Base-by-base conservation (phyloP, 78 protist genomes). In the Carpediemonas membranifera region DNA sequence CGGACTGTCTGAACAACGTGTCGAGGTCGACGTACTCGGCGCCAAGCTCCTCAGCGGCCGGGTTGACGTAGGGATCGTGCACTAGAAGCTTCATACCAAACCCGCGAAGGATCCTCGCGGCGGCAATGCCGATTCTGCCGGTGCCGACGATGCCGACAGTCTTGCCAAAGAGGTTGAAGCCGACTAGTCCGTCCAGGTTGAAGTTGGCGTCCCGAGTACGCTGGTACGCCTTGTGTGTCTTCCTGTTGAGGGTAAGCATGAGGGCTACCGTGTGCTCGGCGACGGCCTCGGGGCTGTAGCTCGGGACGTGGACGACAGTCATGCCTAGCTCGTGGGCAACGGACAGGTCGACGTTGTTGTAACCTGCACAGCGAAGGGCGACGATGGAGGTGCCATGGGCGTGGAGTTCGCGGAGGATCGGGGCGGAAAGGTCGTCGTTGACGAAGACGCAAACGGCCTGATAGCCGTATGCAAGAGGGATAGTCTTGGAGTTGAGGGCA, bases 201-300 rank as follows among this genome's bases (percentile, higher is more conserved):
- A 80, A 87, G 58, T 87, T 82, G 51, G 76, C 83, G 21, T 78
- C 83, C 28, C 75, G 73, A 25, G 75, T 76, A 37, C 90, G 74
- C 43, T 77, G 44, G 71, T 69, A 77, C 0, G 92, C 82, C 52
- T 70, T 68, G 56, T 73, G 83, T 0, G 66, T 44, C 65, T 80
- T 82, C 39, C 91, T 27, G 66, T 84, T 81, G 31, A 88, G 65
- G 33, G 85, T n/a, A 60, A 74, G 0, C 27, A 71, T 33, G 27
- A 88, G 52, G 16, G 83, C 39, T 0, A 77, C 52, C 31, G 93
- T 87, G 65, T 73, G 84, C 72, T 88, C 93, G 2, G 93, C 88
- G 0, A 85, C 87, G 21, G 90, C 79, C 39, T 75, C 35, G 28
- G 93, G 93, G 41, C 87, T 80, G 67, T 88, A 88, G 1, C 74